Base-by-base conservation (phyloP, 768 basidiomycete species). In the Rhodocollybia butyracea region DNA sequence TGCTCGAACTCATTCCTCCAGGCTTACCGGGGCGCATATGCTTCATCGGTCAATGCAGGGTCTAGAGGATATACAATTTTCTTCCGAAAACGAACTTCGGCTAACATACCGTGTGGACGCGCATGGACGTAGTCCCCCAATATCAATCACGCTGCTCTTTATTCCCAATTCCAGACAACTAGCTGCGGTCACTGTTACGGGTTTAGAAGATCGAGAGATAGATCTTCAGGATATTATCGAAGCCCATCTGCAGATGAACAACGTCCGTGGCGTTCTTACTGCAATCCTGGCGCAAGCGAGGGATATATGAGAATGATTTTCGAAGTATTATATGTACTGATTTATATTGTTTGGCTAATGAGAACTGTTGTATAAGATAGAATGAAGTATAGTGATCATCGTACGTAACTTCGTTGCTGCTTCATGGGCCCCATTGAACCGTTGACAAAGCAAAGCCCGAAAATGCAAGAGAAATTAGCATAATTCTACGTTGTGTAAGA, bases 1-100 rank as follows among this genome's bases (percentile, higher is more conserved):
- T 42, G 10, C 51, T 43, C 15, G 8, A 8, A 7, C 12, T 46
- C 22, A 36, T 46, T 17, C 10, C 52, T 17, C 26, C 57, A 26
- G 92, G 89, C 88, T 86, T 60, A 84, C 82, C 3, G 82, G 84
- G 0, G 83, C 87, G 0, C 74, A 91, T 40, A 68, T 75, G 2
- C 69, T 91, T 6, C 89, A 94, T 57, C 81, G 79, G 22, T 76
- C 80, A 0, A 69, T 91, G 13, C 72, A 82, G 41, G 79, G 79
- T 41, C 78, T 94, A 59, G 72, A 80, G 52, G 80, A 83, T 10
- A 81, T 80, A 4, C 75, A 81, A 27, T 72, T 79, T 1, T 77
- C 76, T 26, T 84, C 90, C 1, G 89, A 91, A 56, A 91, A 92
- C 68, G 89, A 92, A 65, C 74, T 93, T 26, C 80, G 82, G 27